Conservation (phyloP, 768 basidiomycete species). For the Amanita rimosa region DNA sequence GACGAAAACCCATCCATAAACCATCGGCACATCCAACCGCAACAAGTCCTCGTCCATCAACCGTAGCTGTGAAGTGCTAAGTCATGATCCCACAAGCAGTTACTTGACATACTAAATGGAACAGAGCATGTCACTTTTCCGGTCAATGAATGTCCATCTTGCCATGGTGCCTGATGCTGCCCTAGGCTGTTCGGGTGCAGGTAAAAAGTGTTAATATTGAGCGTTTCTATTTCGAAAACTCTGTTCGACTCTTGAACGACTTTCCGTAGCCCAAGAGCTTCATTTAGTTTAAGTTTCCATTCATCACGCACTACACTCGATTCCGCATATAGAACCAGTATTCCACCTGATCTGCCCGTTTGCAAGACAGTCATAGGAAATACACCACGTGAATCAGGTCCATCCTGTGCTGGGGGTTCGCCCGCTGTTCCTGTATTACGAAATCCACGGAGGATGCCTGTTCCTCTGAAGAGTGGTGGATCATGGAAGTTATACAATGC, state of each 20-base stretch:
- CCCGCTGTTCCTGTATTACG: slow-evolving; percentile 24
- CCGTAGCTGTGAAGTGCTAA: slow-evolving; percentile 43
- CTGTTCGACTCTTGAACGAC: slow-evolving; percentile 90
- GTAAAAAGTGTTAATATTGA: slow-evolving; percentile 83
- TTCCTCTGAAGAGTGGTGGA: slow-evolving; percentile 60
- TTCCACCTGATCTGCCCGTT: slow-evolving; percentile 78
- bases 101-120: slow-evolving; percentile 64
- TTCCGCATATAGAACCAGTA: slow-evolving; percentile 84
- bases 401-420: slow-evolving; percentile 22
- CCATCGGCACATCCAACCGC: slow-evolving; percentile 94
- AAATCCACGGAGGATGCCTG: slow-evolving; percentile 61
- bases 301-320: slow-evolving; percentile 61
- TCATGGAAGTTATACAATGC: slow-evolving; percentile 80
- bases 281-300: slow-evolving; percentile 85
- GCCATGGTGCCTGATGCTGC: slow-evolving; percentile 47
- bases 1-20: slow-evolving; percentile 94
- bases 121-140: slow-evolving; percentile 93
- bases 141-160: slow-evolving; percentile 52
- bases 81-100: neutral
- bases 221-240: slow-evolving; percentile 86
- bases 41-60: slow-evolving; percentile 77
- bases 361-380: slow-evolving; percentile 87
- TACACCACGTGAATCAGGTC: slow-evolving; percentile 59
- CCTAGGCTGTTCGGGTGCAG: slow-evolving; percentile 53
- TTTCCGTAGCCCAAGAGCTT: slow-evolving; percentile 75